Conservation (phyloP, 208 protist genomes). For the Wallacemonas sp. region DNA sequence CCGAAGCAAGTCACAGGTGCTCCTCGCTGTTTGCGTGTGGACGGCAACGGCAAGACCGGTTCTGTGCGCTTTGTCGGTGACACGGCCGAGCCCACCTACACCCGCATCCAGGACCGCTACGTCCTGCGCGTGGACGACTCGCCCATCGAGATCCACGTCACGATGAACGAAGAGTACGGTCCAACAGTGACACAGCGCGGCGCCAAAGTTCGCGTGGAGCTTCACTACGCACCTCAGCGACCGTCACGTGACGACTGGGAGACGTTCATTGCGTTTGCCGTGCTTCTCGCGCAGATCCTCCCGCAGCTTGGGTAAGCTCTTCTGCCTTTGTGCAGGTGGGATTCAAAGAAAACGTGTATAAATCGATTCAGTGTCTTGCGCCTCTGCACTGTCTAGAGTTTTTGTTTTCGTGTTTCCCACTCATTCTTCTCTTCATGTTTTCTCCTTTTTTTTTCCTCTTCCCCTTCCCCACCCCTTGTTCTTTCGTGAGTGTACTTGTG, state of each 20-base stretch:
- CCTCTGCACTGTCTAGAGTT: no score
- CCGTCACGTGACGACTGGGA: neutral
- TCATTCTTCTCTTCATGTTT: no score
- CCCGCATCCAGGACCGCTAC: slow-evolving; percentile 4
- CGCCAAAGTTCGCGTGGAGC: neutral
- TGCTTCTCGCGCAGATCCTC: neutral
- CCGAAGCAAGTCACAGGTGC: neutral
- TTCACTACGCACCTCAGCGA: neutral
- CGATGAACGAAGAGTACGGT: slow-evolving; percentile 2
- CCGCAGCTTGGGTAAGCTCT: no score
- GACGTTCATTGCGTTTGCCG: neutral
- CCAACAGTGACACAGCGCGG: neutral
- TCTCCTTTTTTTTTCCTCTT: no score
- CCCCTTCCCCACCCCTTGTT: no score
- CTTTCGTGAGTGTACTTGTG: no score
- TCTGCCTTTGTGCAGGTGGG: no score
- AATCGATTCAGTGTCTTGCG: no score
- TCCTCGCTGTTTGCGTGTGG: neutral
- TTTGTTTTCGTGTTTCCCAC: no score
- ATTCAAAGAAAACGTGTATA: no score
- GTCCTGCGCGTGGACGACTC: neutral
- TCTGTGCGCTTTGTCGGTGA: neutral
- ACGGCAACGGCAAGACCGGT: no score
- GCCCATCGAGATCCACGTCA: slow-evolving; percentile 1
- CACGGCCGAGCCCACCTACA: neutral